Percentiles rank a stretch among this genome's conserved stretches.
Conservation (phyloP, 179 eudicot species). For the Gypsophila paniculata region DNA sequence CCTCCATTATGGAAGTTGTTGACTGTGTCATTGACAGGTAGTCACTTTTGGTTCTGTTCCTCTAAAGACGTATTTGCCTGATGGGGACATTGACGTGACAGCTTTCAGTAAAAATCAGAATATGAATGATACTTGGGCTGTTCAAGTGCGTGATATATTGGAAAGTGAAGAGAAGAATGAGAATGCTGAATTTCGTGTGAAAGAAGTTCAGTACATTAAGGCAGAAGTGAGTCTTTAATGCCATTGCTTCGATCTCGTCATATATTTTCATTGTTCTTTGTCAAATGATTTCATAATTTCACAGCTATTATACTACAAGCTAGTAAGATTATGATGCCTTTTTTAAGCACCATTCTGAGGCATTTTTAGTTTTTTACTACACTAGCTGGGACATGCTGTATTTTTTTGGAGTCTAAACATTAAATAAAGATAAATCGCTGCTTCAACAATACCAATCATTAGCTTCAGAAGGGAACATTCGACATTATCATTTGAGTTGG, state of each 20-base stretch:
- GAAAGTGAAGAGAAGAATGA: slow-evolving; percentile 77
- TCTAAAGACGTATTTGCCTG: slow-evolving; percentile 95
- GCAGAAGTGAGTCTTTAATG: slow-evolving; percentile 62
- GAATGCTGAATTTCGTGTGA: slow-evolving; percentile 85
- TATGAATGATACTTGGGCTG: slow-evolving; percentile 84
- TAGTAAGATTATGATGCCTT: neutral
- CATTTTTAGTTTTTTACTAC: neutral
- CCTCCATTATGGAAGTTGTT: neutral
- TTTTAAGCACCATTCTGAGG: neutral
- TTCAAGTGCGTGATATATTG: slow-evolving; percentile 67
- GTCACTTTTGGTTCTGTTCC: slow-evolving; percentile 97
- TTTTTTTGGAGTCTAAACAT: neutral
- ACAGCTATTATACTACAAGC: neutral
- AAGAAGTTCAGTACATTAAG: slow-evolving; percentile 93
- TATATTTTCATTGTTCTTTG: neutral
- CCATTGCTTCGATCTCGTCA: neutral
- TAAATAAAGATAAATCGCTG: no score
- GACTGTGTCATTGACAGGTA: slow-evolving; percentile 41
- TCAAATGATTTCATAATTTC: neutral
- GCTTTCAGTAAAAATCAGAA: slow-evolving; percentile 55
- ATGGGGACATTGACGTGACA: slow-evolving; percentile 96
- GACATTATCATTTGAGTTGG: no score
- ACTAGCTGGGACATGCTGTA: neutral
- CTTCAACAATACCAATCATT: no score
- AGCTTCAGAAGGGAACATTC: no score